A percentile compares a stretch with the other conserved stretches of the same genome.
Conservation (phyloP, 2,329 filamentous ascomycete genomes). For the Aureobasidium lini region DNA sequence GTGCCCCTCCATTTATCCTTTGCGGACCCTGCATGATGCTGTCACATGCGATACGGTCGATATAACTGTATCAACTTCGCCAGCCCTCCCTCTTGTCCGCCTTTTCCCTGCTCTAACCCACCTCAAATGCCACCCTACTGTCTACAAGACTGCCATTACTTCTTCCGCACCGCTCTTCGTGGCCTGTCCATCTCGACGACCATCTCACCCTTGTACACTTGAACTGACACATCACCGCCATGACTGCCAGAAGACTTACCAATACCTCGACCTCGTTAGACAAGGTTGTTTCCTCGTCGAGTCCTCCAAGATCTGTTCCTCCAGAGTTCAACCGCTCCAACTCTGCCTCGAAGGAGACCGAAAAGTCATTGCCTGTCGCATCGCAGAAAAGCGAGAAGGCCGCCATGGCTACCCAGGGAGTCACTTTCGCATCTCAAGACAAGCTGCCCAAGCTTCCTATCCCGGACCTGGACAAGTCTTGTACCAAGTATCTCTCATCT, state of each 20-base stretch:
- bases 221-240: constrained; percentile 47
- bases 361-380: constrained; percentile 40
- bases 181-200: constrained; percentile 73
- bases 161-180: constrained; percentile 83
- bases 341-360: constrained; percentile 47
- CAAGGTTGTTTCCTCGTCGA: constrained; percentile 51
- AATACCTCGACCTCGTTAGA: constrained; percentile 62
- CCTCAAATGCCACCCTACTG: constrained; percentile 66
- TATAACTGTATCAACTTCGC: background rate
- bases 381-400: constrained; percentile 41
- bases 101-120: background rate
- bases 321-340: constrained; percentile 36
- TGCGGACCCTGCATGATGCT: constrained; percentile 5
- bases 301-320: constrained; percentile 31
- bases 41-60: constrained; percentile 8
- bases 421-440: constrained; percentile 86
- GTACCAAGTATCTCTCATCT: constrained; percentile 69
- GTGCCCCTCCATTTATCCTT: constrained; percentile 7
- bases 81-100: background rate
- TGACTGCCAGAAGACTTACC: constrained; percentile 62
- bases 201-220: constrained; percentile 66
- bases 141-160: constrained; percentile 84
- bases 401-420: constrained; percentile 52
- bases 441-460: constrained; percentile 87
- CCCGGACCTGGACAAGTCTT: constrained; percentile 72